Evolutionary conservation across 164 flowering plant species (phyloP).

Genomic region (Saururus chinensis): DNA sequence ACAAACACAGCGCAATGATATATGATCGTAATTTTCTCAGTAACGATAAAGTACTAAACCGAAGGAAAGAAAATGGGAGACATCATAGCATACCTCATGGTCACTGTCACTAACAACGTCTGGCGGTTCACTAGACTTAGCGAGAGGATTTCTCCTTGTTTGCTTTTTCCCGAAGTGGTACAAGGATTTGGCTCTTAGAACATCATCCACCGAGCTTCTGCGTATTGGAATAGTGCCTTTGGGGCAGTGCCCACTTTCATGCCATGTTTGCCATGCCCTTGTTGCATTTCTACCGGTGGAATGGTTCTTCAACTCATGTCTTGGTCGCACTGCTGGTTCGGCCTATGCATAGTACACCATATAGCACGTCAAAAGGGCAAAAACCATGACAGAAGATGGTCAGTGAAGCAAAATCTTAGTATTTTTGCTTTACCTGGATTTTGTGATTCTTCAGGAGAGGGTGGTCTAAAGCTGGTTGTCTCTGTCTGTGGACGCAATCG

Average conservation of each 20-base stretch:
- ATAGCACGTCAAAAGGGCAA: background rate
- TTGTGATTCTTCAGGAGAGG: slow-evolving; percentile 86
- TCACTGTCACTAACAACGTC: slow-evolving; percentile 84
- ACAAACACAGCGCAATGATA: background rate
- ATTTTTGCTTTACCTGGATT: slow-evolving; percentile 57
- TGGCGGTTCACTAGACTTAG: slow-evolving; percentile 42
- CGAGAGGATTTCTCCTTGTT: slow-evolving; percentile 7
- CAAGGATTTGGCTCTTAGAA: slow-evolving; percentile 79
- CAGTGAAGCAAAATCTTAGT: too few species aligned
- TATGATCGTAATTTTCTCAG: too few species aligned
- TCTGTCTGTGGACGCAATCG: slow-evolving; percentile 74
- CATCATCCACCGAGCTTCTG: slow-evolving; percentile 69
- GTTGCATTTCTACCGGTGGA: background rate
- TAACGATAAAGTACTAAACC: too few species aligned
- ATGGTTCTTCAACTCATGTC: slow-evolving; percentile 3
- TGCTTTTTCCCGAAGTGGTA: slow-evolving; percentile 75
- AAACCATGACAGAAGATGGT: background rate
- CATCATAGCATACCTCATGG: slow-evolving; percentile 58
- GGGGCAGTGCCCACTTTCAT: slow-evolving; percentile 72
- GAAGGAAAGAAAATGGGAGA: too few species aligned
- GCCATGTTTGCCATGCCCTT: slow-evolving; percentile 86
- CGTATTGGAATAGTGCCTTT: slow-evolving; percentile 77
- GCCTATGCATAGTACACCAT: background rate
- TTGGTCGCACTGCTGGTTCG: background rate
- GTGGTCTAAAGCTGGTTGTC: slow-evolving; percentile 94